These are phyloP conservation scores for Acanthamoeba royreba DNA, from an alignment of 208 protist genomes.

Conservation along the genomic window DNA sequence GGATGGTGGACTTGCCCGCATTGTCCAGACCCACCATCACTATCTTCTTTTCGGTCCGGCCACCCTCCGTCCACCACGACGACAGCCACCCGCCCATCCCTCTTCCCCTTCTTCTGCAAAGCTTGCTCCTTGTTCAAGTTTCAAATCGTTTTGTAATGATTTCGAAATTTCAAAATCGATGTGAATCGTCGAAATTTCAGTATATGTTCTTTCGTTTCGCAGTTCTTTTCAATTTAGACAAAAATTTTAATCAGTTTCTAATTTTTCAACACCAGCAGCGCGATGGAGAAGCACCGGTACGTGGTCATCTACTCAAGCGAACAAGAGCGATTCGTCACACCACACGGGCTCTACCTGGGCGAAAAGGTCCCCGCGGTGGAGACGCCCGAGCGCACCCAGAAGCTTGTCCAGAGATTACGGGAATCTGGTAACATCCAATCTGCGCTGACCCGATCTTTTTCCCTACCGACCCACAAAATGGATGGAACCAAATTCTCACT, in stretches of 20 bases:
- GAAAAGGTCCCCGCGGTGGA: background rate
- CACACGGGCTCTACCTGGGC: background rate
- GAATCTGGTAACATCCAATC: background rate
- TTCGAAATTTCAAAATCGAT: too few species aligned
- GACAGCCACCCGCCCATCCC: background rate
- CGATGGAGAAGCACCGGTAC: background rate
- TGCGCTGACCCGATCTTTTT: too few species aligned
- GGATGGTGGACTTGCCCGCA: slow-evolving; percentile 96
- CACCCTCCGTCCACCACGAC: slow-evolving; percentile 66
- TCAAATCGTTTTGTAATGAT: too few species aligned
- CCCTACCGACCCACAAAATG: too few species aligned
- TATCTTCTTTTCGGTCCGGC: slow-evolving; percentile 94
- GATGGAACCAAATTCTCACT: too few species aligned
- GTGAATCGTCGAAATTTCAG: too few species aligned
- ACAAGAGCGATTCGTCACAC: background rate
- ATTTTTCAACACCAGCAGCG: background rate
- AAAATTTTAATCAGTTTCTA: too few species aligned
- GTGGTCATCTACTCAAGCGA: background rate
- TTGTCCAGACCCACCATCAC: slow-evolving; percentile 98
- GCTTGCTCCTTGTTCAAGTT: too few species aligned
- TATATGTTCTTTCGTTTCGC: background rate
- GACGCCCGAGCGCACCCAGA: background rate
- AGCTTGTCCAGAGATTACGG: background rate
- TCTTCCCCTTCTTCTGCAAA: background rate
- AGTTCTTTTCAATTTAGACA: background rate